These are phyloP conservation scores for Zymoseptoria tritici DNA, from an alignment of 2,329 filamentous ascomycete genomes.

Conservation along the genomic window DNA sequence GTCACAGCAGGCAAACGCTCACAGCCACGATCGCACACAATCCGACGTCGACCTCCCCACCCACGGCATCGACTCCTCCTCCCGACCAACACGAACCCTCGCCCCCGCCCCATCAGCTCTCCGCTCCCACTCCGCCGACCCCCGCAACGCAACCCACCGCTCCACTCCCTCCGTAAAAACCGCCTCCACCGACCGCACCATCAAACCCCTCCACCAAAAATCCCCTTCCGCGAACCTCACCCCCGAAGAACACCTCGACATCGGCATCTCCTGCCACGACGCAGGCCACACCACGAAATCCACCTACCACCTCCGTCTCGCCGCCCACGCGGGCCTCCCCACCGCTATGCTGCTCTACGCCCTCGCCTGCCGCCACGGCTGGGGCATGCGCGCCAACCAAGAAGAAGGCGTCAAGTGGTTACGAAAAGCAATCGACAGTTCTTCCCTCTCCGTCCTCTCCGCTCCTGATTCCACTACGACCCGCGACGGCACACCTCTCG, in stretches of 20 bases:
- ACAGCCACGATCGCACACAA: constrained; percentile 14
- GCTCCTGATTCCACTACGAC: not conserved
- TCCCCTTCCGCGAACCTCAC: constrained; percentile 59
- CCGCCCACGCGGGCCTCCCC: constrained; percentile 75
- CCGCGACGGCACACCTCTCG: constrained; percentile 45
- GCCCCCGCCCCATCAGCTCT: constrained; percentile 9
- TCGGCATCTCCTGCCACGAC: constrained; percentile 85
- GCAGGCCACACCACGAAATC: constrained; percentile 83
- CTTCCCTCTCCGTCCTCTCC: constrained; percentile 26
- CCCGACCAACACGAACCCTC: constrained; percentile 12
- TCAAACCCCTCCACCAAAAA: constrained; percentile 43
- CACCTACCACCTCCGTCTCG: constrained; percentile 88
- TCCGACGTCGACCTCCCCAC: constrained; percentile 10
- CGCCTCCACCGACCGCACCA: constrained; percentile 37
- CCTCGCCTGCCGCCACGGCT: constrained; percentile 88
- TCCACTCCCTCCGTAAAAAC: constrained; percentile 28
- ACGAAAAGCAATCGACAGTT: constrained; percentile 78
- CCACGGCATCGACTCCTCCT: not conserved
- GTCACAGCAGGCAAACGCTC: not conserved
- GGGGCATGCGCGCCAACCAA: constrained; percentile 93
- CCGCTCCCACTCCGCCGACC: constrained; percentile 27
- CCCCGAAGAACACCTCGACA: constrained; percentile 79
- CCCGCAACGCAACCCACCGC: constrained; percentile 23
- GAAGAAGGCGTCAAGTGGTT: constrained; percentile 87
- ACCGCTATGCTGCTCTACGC: constrained; percentile 96